Base-by-base conservation (phyloP, 176 grass and related monocot species). In the Dactylis glomerata region DNA sequence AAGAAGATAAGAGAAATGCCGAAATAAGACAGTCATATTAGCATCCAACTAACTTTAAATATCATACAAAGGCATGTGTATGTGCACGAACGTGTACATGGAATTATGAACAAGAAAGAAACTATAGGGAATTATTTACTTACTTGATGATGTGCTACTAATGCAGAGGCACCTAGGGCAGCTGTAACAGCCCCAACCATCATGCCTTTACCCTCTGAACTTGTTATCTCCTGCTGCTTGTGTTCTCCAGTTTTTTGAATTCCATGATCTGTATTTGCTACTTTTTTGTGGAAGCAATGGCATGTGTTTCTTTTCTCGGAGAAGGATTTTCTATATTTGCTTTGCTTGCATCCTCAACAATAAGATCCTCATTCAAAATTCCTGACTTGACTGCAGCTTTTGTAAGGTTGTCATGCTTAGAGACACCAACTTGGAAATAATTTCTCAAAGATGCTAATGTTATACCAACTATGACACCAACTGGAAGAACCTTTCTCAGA, bases 171-270 rank as follows among this genome's bases (percentile, higher is more conserved):
- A 92, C 96, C 89, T 62, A 98, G 47, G 13, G 93, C 93, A 84
- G 96, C 93, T n/a, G 93, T 95, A 73, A 98, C 89, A 87, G 96
- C 89, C 75, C 96, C 93, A 75, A 95, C 87, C 92, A 98, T 92
- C 72, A 95, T 88, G 65, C 81, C 87, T 73, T 93, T 69, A 80
- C 87, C 70, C 31, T 92, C 24, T 74, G 86, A 75, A 31, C 51
- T 87, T 79, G 41, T 65, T 28, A 64, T 87, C 63, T 77, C 66
- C 76, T 78, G 75, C 36, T 85, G 49, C 80, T 75, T 84, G 44
- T 82, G 83, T 22, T 36, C 74, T 70, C 7, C 44, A 38, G 12
- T 83, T 75, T 82, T 78, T 61, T 79, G 20, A 55, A 75, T 61
- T 61, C 3, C 22, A 83, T 72, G 63, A 70, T 80, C 37, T 84